Base-by-base conservation (phyloP, 768 basidiomycete species). In the Auricularia sp. region DNA sequence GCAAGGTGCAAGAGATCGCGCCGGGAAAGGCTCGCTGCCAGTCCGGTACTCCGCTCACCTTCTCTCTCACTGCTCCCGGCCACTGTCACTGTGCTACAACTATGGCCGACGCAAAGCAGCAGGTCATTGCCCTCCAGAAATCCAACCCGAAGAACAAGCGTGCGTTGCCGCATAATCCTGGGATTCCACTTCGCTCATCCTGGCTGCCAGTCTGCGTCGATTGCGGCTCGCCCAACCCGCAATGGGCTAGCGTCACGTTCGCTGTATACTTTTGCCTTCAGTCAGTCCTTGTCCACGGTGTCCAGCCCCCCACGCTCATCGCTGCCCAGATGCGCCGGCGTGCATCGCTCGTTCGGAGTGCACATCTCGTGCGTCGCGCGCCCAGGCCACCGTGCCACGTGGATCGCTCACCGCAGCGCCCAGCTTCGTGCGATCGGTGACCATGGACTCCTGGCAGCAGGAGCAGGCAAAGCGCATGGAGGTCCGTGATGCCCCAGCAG, bases 361-460 rank as follows among this genome's bases (percentile, higher is more conserved):
- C 96, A 98, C 75, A 85, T 98, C 73, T 91, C 88, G 90, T 79
- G 66, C 59, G 68, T 70, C 66, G 44, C 18, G 29, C n/a, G 62
- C 59, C 59, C 33, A 35, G 59, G 18, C 33, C 18, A n/a, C 10
- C 33, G 21, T 21, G 11, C n/a, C 23, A 34, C 42, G 63, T 33
- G 67, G 61, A 63, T 70, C 62, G 69, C 69, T 64, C 67, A 39
- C 67, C 56, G 56, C 16, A 63, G 44, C 36, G 7, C 60, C 54
- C 75, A 91, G 90, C 74, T 96, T 94, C 75, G 91, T 96, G 64
- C 83, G 94, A 72, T 93, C 91, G 51, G 85, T 94, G 67, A 93
- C 93, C 63, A 98, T 97, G 95, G 95, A 97, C 76, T 90, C 93
- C 68, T 97, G 94, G 93, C 87, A 90, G 68, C 83, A 86, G 43